Evolutionary conservation across 164 flowering plant genomes (phyloP).

Genomic region (Cinnamomum chago): DNA sequence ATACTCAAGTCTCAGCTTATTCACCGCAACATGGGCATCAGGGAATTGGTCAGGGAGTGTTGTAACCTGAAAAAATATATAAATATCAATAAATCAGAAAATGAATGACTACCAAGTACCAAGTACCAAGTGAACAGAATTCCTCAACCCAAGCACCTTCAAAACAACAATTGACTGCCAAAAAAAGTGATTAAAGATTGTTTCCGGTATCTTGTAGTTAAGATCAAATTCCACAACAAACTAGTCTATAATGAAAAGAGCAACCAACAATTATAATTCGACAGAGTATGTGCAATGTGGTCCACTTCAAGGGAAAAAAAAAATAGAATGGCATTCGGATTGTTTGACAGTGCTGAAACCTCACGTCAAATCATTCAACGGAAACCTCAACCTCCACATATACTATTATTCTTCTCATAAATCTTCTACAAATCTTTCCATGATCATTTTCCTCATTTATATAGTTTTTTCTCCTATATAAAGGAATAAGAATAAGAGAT

Average conservation of each 20-base stretch:
- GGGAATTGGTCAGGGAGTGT: slow-evolving; percentile 81
- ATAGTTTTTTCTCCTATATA: too few relatives aligned
- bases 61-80: slow-evolving; percentile 42
- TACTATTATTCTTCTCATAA: too few relatives aligned
- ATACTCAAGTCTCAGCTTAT: slow-evolving; percentile 77
- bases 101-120: neutral
- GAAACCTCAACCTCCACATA: too few relatives aligned
- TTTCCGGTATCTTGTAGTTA: neutral
- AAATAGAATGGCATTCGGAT: too few relatives aligned
- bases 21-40: slow-evolving; percentile 61
- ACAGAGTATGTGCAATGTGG: too few relatives aligned
- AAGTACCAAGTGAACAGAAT: neutral
- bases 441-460: too few relatives aligned
- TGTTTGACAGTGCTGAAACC: too few relatives aligned
- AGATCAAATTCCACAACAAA: neutral
- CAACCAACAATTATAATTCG: too few relatives aligned
- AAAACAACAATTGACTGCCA: neutral
- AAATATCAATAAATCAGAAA: neutral
- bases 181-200: neutral
- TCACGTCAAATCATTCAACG: too few relatives aligned
- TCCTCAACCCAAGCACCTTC: neutral
- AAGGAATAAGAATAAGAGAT: too few relatives aligned
- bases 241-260: neutral
- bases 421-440: too few relatives aligned
- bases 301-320: too few relatives aligned